Evolutionary conservation across 2,329 filamentous ascomycete species (phyloP).

Genomic region (Eutypella sp.): DNA sequence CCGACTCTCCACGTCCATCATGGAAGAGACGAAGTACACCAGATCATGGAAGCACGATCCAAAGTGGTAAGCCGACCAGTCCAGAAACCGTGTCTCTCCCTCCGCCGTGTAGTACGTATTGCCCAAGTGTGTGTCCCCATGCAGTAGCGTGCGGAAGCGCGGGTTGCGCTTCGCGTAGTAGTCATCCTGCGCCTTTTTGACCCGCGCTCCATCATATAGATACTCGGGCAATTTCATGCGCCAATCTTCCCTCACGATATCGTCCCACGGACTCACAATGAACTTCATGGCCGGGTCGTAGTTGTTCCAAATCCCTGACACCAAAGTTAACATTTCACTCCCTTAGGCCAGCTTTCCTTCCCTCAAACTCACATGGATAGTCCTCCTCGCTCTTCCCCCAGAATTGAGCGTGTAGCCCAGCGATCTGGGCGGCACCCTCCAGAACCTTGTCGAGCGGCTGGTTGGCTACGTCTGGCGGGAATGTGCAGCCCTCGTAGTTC

Average conservation of each 20-base stretch:
- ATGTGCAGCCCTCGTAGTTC: conserved; percentile 26
- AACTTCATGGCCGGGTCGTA: conserved; percentile 32
- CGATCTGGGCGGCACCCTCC: conserved; percentile 34
- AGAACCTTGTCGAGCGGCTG: conserved; percentile 29
- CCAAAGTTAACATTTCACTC: conserved; percentile 1
- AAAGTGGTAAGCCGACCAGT: conserved; percentile 38
- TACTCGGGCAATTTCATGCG: conserved; percentile 31
- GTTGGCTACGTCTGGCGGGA: conserved; percentile 26
- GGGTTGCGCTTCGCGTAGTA: conserved; percentile 33
- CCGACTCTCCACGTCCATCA: conserved; percentile 34
- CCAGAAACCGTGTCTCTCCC: conserved; percentile 32
- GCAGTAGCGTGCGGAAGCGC: conserved; percentile 34
- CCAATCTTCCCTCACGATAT: conserved; percentile 23
- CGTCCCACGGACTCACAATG: conserved; percentile 26
- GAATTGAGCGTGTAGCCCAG: conserved; percentile 34
- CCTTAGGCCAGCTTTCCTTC: neutral
- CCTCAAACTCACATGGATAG: conserved; percentile 14
- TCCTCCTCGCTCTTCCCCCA: conserved; percentile 27
- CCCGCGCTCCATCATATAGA: conserved; percentile 30
- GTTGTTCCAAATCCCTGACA: conserved; percentile 29
- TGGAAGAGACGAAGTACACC: conserved; percentile 34
- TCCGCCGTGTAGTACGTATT: conserved; percentile 37
- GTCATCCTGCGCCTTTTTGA: conserved; percentile 30
- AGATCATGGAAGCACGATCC: conserved; percentile 39
- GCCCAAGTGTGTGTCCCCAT: conserved; percentile 39